A percentile compares a stretch with the other conserved stretches of the same genome.
Conservation (phyloP, 1,284 basidiomycete genomes). For the Quambalaria eucalypti region DNA sequence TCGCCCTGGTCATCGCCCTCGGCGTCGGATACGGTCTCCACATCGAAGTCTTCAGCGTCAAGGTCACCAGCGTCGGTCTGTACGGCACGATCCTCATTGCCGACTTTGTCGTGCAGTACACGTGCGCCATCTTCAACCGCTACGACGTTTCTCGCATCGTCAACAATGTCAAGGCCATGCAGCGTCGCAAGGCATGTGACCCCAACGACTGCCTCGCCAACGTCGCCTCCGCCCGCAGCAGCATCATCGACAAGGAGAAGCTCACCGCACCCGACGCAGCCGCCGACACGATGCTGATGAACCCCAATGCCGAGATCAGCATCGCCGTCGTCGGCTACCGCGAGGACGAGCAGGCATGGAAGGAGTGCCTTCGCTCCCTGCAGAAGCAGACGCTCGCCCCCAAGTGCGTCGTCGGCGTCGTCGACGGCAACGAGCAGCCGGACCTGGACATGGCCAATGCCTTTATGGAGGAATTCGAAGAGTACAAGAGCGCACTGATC, state of each 20-base stretch:
- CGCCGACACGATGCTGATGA: not conserved
- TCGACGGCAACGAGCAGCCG: constrained; percentile 6
- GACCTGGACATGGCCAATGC: constrained; percentile 7
- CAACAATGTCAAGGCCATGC: not conserved
- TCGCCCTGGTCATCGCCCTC: not conserved
- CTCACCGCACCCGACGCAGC: not conserved
- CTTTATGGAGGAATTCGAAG: constrained; percentile 4
- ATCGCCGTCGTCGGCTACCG: constrained; percentile 8
- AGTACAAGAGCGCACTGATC: not conserved
- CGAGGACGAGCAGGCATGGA: constrained; percentile 6
- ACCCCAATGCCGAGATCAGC: constrained; percentile 5
- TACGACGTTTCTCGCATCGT: not conserved
- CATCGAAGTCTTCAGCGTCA: not conserved
- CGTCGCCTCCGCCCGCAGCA: too few relatives aligned
- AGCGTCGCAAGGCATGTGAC: not conserved
- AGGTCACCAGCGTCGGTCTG: constrained; percentile 1
- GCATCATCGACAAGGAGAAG: too few relatives aligned
- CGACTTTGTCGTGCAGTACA: constrained; percentile 5
- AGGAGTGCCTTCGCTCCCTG: constrained; percentile 1
- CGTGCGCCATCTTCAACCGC: constrained; percentile 3
- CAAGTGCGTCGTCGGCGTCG: constrained; percentile 1
- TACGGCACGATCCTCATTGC: constrained; percentile 3
- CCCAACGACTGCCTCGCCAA: too few relatives aligned
- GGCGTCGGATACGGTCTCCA: not conserved
- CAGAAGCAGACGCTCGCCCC: constrained; percentile 4